phyloP scores from a whole-genome alignment of 352 stramenopile genomes.

The Phytophthora idaei region DNA sequence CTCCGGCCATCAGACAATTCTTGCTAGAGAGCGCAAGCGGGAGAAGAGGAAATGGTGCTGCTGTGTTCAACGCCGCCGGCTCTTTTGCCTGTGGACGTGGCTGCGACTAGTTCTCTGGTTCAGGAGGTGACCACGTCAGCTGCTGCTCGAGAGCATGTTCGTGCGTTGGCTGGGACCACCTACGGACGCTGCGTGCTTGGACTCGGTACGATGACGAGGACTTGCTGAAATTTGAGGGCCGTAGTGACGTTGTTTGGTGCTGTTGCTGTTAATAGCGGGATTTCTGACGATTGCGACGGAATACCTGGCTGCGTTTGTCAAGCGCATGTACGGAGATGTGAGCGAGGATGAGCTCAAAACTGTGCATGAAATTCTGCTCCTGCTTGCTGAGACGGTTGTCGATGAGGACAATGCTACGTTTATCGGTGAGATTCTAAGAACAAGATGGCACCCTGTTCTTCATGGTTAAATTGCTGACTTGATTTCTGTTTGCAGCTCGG shows the following conservation, averaged over 20 bases:
- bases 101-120: slow-evolving; percentile 34
- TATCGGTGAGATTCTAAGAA: slow-evolving; percentile 46
- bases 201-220: slow-evolving; percentile 45
- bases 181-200: slow-evolving; percentile 81
- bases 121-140: slow-evolving; percentile 25
- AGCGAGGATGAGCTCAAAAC: slow-evolving; percentile 36
- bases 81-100: slow-evolving; percentile 38
- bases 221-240: neutral
- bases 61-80: slow-evolving; percentile 33
- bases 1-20: slow-evolving; percentile 1
- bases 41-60: slow-evolving; percentile 35
- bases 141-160: slow-evolving; percentile 38
- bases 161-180: slow-evolving; percentile 36
- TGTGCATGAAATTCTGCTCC: slow-evolving; percentile 44
- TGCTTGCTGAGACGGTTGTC: slow-evolving; percentile 57
- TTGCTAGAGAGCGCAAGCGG: neutral
- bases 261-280: slow-evolving; percentile 45
- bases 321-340: slow-evolving; percentile 22
- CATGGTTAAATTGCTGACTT: neutral
- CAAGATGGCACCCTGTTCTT: neutral
- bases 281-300: slow-evolving; percentile 63
- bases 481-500: slow-evolving; percentile 40
- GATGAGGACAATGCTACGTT: slow-evolving; percentile 88
- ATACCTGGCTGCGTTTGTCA: slow-evolving; percentile 56
- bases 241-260: slow-evolving; percentile 6